phyloP scores from a whole-genome alignment of 768 basidiomycete genomes.

The Hericium erinaceus region DNA sequence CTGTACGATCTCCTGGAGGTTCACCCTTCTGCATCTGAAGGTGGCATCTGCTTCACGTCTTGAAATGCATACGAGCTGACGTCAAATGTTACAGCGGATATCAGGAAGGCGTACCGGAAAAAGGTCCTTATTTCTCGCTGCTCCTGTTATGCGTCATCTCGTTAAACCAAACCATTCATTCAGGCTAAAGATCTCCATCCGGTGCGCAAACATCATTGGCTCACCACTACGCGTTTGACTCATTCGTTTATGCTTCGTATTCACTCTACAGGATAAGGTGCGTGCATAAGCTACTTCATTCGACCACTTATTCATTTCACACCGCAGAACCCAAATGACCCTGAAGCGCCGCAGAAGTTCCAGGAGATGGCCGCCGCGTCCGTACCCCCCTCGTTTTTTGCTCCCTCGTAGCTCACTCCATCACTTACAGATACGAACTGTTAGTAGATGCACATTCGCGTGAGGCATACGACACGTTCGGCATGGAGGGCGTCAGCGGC shows the following conservation, averaged over 20 bases:
- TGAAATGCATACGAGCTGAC: constrained; percentile 12
- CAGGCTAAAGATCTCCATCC: constrained; percentile 87
- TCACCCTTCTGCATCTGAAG: constrained; percentile 56
- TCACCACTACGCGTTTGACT: not conserved
- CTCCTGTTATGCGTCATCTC: constrained; percentile 6
- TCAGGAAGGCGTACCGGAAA: constrained; percentile 90
- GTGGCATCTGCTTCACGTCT: constrained; percentile 28
- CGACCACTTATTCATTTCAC: not conserved
- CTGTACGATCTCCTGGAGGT: constrained; percentile 85
- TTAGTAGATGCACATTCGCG: constrained; percentile 62
- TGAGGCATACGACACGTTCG: constrained; percentile 63
- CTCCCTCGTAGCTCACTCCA: not conserved
- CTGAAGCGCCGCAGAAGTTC: constrained; percentile 72
- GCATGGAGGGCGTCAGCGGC: constrained; percentile 57
- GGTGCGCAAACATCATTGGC: constrained; percentile 26
- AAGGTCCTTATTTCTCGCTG: constrained; percentile 46
- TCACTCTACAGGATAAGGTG: constrained; percentile 55
- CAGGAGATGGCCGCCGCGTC: constrained; percentile 87
- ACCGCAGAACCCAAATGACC: constrained; percentile 77
- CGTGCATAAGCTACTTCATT: constrained; percentile 1
- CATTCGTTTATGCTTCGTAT: not conserved
- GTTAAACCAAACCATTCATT: constrained; percentile 13
- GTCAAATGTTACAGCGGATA: constrained; percentile 46
- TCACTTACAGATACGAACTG: constrained; percentile 61
- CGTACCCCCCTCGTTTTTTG: constrained; percentile 21